Evolutionary conservation across 2,329 filamentous ascomycete species (phyloP).

Genomic region (Zasmidium angulare): DNA sequence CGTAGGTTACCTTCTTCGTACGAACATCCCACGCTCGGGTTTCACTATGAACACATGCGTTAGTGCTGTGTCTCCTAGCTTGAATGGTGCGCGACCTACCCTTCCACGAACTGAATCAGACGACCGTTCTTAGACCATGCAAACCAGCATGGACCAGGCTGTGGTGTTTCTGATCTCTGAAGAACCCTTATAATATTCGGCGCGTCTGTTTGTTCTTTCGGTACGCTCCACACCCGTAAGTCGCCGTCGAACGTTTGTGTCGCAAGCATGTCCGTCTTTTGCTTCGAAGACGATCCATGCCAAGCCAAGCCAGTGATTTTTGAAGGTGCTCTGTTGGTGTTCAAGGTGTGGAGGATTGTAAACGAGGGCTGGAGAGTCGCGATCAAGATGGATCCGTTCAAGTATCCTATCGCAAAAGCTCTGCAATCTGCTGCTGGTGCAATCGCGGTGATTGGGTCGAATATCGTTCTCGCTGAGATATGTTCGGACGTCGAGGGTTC

Average conservation of each 20-base stretch:
- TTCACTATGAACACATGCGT: conserved; percentile 54
- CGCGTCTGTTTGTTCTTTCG: conserved; percentile 70
- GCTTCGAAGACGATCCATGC: conserved; percentile 94
- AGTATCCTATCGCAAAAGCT: conserved; percentile 94
- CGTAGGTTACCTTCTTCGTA: conserved; percentile 94
- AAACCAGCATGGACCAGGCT: conserved; percentile 87
- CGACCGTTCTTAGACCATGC: conserved; percentile 97
- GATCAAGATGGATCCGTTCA: conserved; percentile 91
- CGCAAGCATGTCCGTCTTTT: conserved; percentile 97
- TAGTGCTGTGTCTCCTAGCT: background rate
- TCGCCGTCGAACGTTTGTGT: conserved; percentile 91
- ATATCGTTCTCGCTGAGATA: conserved; percentile 85
- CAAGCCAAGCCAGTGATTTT: conserved; percentile 84
- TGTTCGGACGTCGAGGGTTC: conserved; percentile 92
- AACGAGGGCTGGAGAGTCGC: conserved; percentile 88
- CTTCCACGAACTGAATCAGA: conserved; percentile 87
- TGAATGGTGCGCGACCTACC: conserved; percentile 60
- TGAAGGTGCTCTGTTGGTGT: conserved; percentile 78
- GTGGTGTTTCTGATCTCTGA: conserved; percentile 72
- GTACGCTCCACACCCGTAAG: conserved; percentile 91
- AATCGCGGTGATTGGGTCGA: conserved; percentile 90
- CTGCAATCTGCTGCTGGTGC: conserved; percentile 86
- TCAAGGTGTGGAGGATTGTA: conserved; percentile 89
- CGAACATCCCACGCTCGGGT: conserved; percentile 95
- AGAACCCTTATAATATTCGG: conserved; percentile 88